phyloP scores from a whole-genome alignment of 768 basidiomycete species.

The Leccinum subtestaceum region DNA sequence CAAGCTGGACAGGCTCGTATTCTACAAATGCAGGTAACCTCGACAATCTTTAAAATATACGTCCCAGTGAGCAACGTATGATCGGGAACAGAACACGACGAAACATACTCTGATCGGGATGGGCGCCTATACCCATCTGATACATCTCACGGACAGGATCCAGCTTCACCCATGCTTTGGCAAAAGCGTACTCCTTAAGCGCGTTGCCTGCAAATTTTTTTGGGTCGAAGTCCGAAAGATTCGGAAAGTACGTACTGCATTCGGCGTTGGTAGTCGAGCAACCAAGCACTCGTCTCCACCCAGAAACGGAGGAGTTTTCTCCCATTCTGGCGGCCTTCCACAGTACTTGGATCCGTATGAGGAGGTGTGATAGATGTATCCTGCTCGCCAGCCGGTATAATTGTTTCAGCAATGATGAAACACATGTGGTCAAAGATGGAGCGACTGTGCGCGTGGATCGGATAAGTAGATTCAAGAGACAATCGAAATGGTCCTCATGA shows the following conservation, averaged over 20 bases:
- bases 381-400: slow-evolving; percentile 24
- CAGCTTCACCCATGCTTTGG: slow-evolving; percentile 47
- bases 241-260: slow-evolving; percentile 36
- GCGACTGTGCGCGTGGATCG: slow-evolving; percentile 27
- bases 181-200: slow-evolving; percentile 42
- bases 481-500: slow-evolving; percentile 40
- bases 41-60: slow-evolving; percentile 53
- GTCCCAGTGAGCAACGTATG: slow-evolving; percentile 5
- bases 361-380: slow-evolving; percentile 56
- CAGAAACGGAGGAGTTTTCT: slow-evolving; percentile 73
- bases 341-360: slow-evolving; percentile 42
- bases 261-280: slow-evolving; percentile 52
- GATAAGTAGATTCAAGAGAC: slow-evolving; percentile 10
- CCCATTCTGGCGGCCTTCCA: slow-evolving; percentile 49
- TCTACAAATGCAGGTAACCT: slow-evolving; percentile 43
- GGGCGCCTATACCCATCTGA: slow-evolving; percentile 70
- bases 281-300: slow-evolving; percentile 72
- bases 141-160: slow-evolving; percentile 67
- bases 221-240: slow-evolving; percentile 12
- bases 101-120: slow-evolving; percentile 69
- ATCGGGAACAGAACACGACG: neutral
- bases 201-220: slow-evolving; percentile 36
- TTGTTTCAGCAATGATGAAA: slow-evolving; percentile 31
- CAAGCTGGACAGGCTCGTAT: slow-evolving; percentile 36
- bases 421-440: slow-evolving; percentile 42